A percentile compares a stretch with the other conserved stretches of the same genome.
phyloP scores from a whole-genome alignment of 2,329 filamentous ascomycete species.

The Pyrenophora tritici-repentis region DNA sequence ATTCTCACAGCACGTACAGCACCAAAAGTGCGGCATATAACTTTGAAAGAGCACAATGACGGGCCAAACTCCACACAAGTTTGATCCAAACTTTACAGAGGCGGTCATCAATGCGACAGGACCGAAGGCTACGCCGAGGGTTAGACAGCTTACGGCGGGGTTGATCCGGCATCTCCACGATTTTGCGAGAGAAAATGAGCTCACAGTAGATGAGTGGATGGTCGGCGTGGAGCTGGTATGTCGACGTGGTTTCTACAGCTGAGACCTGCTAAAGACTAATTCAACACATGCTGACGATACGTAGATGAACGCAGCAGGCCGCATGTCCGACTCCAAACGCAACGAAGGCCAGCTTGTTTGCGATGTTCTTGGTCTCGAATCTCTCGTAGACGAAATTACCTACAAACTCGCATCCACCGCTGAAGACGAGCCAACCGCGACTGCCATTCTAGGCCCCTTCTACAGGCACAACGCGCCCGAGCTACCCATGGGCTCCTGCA shows the following conservation, averaged over 20 bases:
- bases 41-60: background rate
- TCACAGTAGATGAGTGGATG: conserved; percentile 80
- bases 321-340: conserved; percentile 65
- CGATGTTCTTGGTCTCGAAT: conserved; percentile 64
- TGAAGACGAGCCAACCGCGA: conserved; percentile 63
- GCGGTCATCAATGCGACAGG: conserved; percentile 75
- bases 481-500: conserved; percentile 70
- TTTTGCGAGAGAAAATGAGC: conserved; percentile 76
- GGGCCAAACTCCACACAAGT: conserved; percentile 46
- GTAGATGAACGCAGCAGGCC: conserved; percentile 64
- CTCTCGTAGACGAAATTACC: conserved; percentile 77
- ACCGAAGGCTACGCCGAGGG: conserved; percentile 68
- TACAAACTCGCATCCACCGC: conserved; percentile 65
- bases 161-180: conserved; percentile 77
- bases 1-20: no score
- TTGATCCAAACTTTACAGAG: conserved; percentile 77
- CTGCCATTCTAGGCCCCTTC: conserved; percentile 83
- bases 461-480: conserved; percentile 75
- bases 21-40: background rate
- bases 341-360: conserved; percentile 67
- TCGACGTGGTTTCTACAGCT: background rate
- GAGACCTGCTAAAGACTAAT: background rate
- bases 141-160: conserved; percentile 65
- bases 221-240: conserved; percentile 69
- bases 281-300: conserved; percentile 5